Evolutionary conservation across 768 basidiomycete genomes (phyloP).

Genomic region (Cystobasidium tubakii): DNA sequence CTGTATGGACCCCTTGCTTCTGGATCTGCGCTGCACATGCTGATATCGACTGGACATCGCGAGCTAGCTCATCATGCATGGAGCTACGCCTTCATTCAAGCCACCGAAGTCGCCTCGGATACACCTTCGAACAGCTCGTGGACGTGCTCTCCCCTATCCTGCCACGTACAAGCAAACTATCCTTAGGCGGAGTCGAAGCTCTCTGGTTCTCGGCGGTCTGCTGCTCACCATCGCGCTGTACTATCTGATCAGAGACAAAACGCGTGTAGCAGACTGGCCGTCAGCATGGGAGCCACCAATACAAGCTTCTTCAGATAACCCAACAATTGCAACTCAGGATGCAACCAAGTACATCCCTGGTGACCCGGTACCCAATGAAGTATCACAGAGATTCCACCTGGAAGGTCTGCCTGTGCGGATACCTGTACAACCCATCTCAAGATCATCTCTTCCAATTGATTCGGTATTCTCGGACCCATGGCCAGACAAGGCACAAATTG

Average conservation of each 20-base stretch:
- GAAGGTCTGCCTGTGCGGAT: conserved; percentile 18
- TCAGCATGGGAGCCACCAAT: neutral
- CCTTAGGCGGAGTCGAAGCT: neutral
- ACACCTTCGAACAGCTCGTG: neutral
- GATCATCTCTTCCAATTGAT: neutral
- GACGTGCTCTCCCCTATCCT: neutral
- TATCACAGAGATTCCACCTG: neutral
- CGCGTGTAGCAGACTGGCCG: neutral
- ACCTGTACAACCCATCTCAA: neutral
- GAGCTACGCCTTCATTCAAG: neutral
- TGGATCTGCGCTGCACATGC: neutral
- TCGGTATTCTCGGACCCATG: conserved; percentile 21
- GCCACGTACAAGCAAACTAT: neutral
- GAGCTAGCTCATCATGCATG: neutral
- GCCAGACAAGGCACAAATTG: conserved; percentile 19
- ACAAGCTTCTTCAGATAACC: neutral
- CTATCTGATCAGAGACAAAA: neutral
- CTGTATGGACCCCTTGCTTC: too few relatives aligned
- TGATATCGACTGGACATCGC: neutral
- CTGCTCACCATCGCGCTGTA: neutral
- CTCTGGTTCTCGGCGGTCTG: neutral
- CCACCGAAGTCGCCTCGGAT: neutral
- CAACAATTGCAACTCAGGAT: neutral
- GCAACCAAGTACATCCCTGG: neutral
- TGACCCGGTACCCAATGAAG: neutral